phyloP scores from a whole-genome alignment of 1,284 basidiomycete species.

The Chalciporus sp. region DNA sequence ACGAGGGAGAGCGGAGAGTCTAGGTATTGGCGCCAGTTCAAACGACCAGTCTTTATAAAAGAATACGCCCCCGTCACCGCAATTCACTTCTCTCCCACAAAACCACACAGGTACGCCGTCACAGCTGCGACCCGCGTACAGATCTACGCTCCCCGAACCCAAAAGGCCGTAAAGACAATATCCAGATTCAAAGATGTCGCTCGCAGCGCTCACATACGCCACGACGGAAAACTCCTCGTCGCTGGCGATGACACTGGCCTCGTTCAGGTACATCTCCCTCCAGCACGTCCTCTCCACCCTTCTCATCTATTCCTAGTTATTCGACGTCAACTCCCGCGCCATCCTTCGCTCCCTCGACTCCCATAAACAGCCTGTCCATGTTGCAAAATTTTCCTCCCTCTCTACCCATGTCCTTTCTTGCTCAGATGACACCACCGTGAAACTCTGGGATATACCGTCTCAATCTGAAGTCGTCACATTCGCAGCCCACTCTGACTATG shows the following conservation, averaged over 20 bases:
- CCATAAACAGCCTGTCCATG: slow-evolving; percentile 95
- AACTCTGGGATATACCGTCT: slow-evolving; percentile 95
- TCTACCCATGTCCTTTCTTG: slow-evolving; percentile 89
- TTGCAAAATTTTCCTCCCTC: slow-evolving; percentile 88
- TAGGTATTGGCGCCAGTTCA: slow-evolving; percentile 80
- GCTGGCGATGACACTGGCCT: slow-evolving; percentile 95
- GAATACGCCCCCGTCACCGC: slow-evolving; percentile 94
- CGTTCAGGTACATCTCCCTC: slow-evolving; percentile 66
- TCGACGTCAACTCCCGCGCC: slow-evolving; percentile 93
- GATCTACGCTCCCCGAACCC: slow-evolving; percentile 94
- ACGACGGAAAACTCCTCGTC: slow-evolving; percentile 93
- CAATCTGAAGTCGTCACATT: slow-evolving; percentile 83
- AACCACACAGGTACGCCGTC: slow-evolving; percentile 93
- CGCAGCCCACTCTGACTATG: slow-evolving; percentile 89
- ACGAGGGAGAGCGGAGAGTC: slow-evolving; percentile 71
- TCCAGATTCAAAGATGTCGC: slow-evolving; percentile 97
- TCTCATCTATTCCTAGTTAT: slow-evolving; percentile 57
- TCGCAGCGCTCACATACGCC: slow-evolving; percentile 82
- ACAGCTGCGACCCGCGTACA: slow-evolving; percentile 94
- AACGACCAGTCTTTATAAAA: slow-evolving; percentile 88
- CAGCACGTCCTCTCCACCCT: slow-evolving; percentile 10
- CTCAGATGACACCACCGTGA: slow-evolving; percentile 94
- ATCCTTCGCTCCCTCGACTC: slow-evolving; percentile 91
- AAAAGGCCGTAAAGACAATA: slow-evolving; percentile 95
- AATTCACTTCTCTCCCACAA: slow-evolving; percentile 83